phyloP scores from a whole-genome alignment of 192 early-diverging fungal species.

The Backusella psychrophila region DNA sequence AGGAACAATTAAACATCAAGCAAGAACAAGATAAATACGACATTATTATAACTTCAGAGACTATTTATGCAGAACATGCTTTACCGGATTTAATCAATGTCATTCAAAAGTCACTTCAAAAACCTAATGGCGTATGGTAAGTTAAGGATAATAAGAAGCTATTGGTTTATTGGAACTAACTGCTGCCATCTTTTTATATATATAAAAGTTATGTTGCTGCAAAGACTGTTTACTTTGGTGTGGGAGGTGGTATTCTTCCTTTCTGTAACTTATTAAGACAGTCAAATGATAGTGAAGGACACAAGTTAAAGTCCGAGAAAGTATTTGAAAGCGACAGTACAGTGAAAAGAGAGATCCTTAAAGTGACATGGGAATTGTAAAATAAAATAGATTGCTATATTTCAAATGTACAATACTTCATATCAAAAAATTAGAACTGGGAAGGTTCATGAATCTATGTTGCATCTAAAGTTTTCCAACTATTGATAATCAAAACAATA shows the following conservation, averaged over 20 bases:
- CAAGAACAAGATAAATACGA: slow-evolving; percentile 59
- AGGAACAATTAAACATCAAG: slow-evolving; percentile 44
- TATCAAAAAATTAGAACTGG: background rate
- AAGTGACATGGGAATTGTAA: slow-evolving; percentile 34
- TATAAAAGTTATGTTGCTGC: slow-evolving; percentile 72
- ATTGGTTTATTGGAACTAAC: background rate
- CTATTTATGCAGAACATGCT: slow-evolving; percentile 69
- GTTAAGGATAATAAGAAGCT: background rate
- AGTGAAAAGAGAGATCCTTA: slow-evolving; percentile 38
- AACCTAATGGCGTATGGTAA: slow-evolving; percentile 49
- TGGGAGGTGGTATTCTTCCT: slow-evolving; percentile 76
- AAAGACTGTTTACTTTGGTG: slow-evolving; percentile 95
- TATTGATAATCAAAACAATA: too few species aligned
- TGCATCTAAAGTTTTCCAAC: background rate
- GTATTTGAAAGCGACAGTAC: slow-evolving; percentile 38
- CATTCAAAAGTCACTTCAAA: slow-evolving; percentile 53
- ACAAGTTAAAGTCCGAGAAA: slow-evolving; percentile 27
- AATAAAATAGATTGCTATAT: background rate
- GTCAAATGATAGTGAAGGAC: slow-evolving; percentile 27
- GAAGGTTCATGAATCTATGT: background rate
- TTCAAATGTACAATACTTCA: background rate
- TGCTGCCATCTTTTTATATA: background rate
- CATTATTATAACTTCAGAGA: slow-evolving; percentile 74
- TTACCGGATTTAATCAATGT: slow-evolving; percentile 60
- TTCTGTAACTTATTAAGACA: slow-evolving; percentile 65